A percentile compares a stretch with the other conserved stretches of the same genome.
Conservation (phyloP, 768 basidiomycete species). For the Hygrophoropsis aurantiaca region DNA sequence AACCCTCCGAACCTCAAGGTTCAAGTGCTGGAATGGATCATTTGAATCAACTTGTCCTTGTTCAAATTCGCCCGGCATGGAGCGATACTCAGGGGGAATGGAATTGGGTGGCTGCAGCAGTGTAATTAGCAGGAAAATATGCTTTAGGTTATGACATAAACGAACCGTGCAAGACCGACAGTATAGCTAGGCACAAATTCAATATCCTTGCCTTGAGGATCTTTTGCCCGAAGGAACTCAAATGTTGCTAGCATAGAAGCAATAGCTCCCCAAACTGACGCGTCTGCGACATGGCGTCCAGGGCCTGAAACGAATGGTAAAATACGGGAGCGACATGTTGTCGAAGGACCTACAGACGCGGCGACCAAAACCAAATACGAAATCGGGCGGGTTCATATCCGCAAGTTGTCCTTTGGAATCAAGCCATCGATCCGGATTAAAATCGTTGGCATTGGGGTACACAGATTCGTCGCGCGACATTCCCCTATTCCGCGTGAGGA, state of each 20-base stretch:
- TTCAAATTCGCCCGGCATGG: not conserved
- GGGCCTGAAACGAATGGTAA: not conserved
- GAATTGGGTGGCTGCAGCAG: not conserved
- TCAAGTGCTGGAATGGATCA: not conserved
- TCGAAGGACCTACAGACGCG: slow-evolving; percentile 1
- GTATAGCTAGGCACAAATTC: not conserved
- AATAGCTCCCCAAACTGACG: not conserved
- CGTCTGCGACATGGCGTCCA: not conserved
- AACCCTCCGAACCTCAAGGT: no score
- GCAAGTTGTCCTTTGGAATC: not conserved
- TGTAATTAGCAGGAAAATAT: not conserved
- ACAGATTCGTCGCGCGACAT: slow-evolving; percentile 46
- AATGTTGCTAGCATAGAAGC: not conserved
- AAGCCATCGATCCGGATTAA: slow-evolving; percentile 54
- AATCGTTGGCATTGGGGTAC: slow-evolving; percentile 51
- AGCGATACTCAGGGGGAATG: not conserved
- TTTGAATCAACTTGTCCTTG: not conserved
- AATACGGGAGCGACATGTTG: not conserved
- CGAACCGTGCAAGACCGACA: not conserved
- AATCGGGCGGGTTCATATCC: slow-evolving; percentile 1
- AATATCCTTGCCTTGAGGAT: not conserved
- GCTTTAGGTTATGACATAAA: not conserved
- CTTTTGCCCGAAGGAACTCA: not conserved
- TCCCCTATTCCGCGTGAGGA: slow-evolving; percentile 21
- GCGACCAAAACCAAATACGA: not conserved